A percentile compares a stretch with the other conserved stretches of the same genome.
phyloP scores from a whole-genome alignment of 371 early-diverging fungal species.

The Mucor racemosus region DNA sequence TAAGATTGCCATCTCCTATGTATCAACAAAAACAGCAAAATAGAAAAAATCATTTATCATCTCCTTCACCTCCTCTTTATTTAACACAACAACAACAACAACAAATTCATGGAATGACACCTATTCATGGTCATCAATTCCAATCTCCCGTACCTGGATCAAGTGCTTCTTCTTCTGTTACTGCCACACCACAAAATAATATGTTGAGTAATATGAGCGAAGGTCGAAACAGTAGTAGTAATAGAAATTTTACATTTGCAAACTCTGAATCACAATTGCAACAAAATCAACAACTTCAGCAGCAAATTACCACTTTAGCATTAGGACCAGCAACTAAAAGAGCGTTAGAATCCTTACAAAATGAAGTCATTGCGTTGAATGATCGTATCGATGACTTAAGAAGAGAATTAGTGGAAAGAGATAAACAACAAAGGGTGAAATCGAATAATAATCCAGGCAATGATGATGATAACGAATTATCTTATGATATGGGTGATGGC shows the following conservation, averaged over 20 bases:
- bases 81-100: background rate
- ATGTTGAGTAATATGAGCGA: background rate
- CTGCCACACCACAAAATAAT: constrained; percentile 34
- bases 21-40: background rate
- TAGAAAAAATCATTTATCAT: background rate
- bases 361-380: constrained; percentile 52
- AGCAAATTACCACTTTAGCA: constrained; percentile 19
- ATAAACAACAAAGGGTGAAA: constrained; percentile 22
- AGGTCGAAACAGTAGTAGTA: background rate
- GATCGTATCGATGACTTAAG: constrained; percentile 52
- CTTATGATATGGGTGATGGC: constrained; percentile 16
- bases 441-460: constrained; percentile 16
- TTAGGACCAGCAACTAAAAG: constrained; percentile 51
- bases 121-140: background rate
- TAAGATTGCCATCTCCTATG: background rate
- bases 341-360: constrained; percentile 52
- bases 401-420: constrained; percentile 40
- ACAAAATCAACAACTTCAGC: background rate
- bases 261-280: background rate
- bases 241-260: background rate
- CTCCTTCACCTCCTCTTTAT: background rate
- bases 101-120: constrained; percentile 6
- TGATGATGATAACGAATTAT: constrained; percentile 14
- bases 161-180: constrained; percentile 40
- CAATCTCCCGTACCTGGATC: constrained; percentile 8